Evolutionary conservation across 306 rosid species (phyloP).

Genomic region (Cyamopsis tetragonoloba): DNA sequence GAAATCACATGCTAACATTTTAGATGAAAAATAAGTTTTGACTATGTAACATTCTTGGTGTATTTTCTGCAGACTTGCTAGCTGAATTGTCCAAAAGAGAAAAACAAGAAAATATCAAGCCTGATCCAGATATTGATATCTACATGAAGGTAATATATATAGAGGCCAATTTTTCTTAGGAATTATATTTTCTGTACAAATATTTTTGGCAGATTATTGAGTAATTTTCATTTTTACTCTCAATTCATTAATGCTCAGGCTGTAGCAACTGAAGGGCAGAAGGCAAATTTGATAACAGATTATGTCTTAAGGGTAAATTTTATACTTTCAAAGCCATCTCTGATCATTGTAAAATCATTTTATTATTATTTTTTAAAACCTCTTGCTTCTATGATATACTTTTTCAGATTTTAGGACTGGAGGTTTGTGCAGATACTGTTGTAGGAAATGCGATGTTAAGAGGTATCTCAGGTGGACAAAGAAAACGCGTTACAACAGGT

Average conservation of each 20-base stretch:
- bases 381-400: neutral
- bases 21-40: neutral
- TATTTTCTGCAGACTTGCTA: constrained; percentile 51
- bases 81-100: constrained; percentile 67
- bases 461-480: constrained; percentile 71
- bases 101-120: constrained; percentile 28
- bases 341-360: neutral
- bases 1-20: neutral
- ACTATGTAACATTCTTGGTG: neutral
- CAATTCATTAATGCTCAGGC: constrained; percentile 65
- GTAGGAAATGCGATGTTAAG: constrained; percentile 54
- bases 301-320: constrained; percentile 65
- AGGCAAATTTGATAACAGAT: constrained; percentile 66
- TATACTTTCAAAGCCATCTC: neutral
- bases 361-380: neutral
- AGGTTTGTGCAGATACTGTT: constrained; percentile 55
- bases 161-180: neutral
- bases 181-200: neutral
- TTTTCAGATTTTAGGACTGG: constrained; percentile 57
- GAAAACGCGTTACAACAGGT: constrained; percentile 68
- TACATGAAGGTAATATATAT: constrained; percentile 56
- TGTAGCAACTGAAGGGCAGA: constrained; percentile 64
- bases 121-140: constrained; percentile 64
- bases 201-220: constrained; percentile 3
- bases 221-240: constrained; percentile 14